Base-by-base conservation (phyloP, 2,329 filamentous ascomycete genomes). In the Venturia asperata region DNA sequence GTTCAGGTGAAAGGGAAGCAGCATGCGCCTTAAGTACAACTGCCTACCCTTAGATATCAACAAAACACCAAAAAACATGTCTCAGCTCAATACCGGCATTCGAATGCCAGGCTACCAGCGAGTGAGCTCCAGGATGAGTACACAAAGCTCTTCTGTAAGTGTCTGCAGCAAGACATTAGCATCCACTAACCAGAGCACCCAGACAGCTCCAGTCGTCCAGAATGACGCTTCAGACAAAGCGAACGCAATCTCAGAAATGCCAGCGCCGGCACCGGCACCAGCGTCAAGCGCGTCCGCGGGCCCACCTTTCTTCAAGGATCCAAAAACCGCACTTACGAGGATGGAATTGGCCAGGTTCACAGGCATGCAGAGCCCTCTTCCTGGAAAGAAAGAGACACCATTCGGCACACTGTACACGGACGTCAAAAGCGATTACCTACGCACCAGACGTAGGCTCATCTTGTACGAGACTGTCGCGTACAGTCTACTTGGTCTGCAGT, bases 101-200 rank as follows among this genome's bases (percentile, higher is more conserved):
- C 47, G 47, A 21, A 52, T 52, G 47, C 47, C 47, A 15, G 47
- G 47, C 21, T 52, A 52, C 21, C 47, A 52, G 47, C 47, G 47
- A 27, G 47, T 52, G 27, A 52, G 47, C 47, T 52, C 47, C 47
- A 52, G 47, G 47, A 52, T 52, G 47, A 52, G 47, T 52, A 27
- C 6, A 27, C 47, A 52, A 52, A 52, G 47, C 21, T 52, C 47
- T 27, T 13, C 47, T 27, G 47, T 52, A 52, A 52, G 21, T 27
- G 7, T 30, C 39, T 41, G 10, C 39, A 41, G 4, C 15, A 15
- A 41, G 15, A 41, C 11, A 10, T 10, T 2, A 10, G 7, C 11
- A 1, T 10, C 2, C 27, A 13, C 47, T 52, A 27, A 52, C 11
- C 2, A 52, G 24, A 24, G 45, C 7, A 2, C 15, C 13, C 47